Conservation (phyloP, 768 basidiomycete genomes). For the Cystofilobasidium ferigula region DNA sequence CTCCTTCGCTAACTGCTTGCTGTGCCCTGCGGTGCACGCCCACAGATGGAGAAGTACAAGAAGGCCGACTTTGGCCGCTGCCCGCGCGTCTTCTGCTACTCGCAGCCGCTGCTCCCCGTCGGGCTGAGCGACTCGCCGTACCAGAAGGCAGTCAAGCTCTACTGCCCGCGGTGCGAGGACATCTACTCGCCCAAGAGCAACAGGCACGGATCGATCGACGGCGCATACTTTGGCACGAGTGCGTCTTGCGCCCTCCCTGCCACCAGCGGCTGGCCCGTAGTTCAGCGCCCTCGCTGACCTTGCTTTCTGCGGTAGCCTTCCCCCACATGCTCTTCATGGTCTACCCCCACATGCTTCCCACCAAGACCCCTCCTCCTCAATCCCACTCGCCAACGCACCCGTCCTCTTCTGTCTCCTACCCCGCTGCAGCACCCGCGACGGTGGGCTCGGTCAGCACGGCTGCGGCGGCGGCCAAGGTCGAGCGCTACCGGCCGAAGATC, state of each 20-base stretch:
- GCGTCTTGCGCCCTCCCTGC: conserved; percentile 2
- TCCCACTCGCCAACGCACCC: conserved; percentile 20
- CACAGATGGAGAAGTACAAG: conserved; percentile 82
- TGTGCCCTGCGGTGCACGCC: neutral
- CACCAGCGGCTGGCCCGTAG: neutral
- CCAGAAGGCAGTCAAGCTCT: conserved; percentile 97
- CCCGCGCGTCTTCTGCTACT: conserved; percentile 89
- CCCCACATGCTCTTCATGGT: conserved; percentile 58
- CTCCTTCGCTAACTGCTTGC: neutral
- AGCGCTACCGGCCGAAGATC: conserved; percentile 81
- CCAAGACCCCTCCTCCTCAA: conserved; percentile 47
- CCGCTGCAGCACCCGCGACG: conserved; percentile 25
- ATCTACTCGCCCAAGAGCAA: conserved; percentile 96
- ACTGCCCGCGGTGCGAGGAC: conserved; percentile 96
- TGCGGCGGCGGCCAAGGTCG: conserved; percentile 72
- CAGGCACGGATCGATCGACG: conserved; percentile 92
- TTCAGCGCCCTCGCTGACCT: neutral
- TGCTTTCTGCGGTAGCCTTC: conserved; percentile 1
- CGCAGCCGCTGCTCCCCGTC: conserved; percentile 88
- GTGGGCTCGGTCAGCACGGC: conserved; percentile 55
- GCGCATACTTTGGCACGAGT: conserved; percentile 92
- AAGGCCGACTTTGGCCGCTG: conserved; percentile 97
- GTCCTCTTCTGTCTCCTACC: conserved; percentile 26
- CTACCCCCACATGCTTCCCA: conserved; percentile 82
- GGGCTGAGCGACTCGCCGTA: conserved; percentile 95